A percentile compares a stretch with the other conserved stretches of the same genome.
Evolutionary conservation across 331 rosid genomes (phyloP).

Genomic region (Telfairia occidentalis): DNA sequence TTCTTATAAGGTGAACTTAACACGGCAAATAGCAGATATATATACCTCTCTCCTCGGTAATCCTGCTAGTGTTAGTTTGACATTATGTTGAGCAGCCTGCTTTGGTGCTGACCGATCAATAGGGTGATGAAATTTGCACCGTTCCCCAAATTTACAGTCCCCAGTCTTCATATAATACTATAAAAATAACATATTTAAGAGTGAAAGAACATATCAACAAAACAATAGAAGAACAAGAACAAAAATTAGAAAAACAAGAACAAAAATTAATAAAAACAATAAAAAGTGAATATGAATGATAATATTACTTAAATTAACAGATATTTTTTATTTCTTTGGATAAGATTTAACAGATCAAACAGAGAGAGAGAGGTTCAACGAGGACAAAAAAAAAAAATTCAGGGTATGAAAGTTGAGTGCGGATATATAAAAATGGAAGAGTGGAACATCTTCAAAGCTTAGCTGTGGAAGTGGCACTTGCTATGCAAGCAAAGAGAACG

Average conservation of each 20-base stretch:
- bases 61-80: constrained; percentile 82
- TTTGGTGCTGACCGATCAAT: constrained; percentile 61
- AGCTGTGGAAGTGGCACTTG: no score
- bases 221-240: constrained; percentile 2
- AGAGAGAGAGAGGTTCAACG: no score
- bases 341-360: no score
- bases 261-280: background rate
- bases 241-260: background rate
- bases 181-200: background rate
- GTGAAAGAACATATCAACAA: background rate
- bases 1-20: background rate
- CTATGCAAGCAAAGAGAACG: no score
- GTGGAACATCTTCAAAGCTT: no score
- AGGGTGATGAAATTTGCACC: constrained; percentile 87
- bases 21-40: background rate
- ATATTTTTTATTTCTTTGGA: no score
- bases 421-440: no score
- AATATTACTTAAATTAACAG: background rate
- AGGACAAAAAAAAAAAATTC: no score
- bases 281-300: background rate
- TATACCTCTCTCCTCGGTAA: constrained; percentile 86
- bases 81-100: constrained; percentile 30
- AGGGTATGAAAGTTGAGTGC: no score
- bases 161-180: constrained; percentile 95
- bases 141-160: constrained; percentile 68